A percentile compares a stretch with the other conserved stretches of the same genome.
Conservation (phyloP, 495 filamentous ascomycete species). For the Hyaloscypha hepaticicola region DNA sequence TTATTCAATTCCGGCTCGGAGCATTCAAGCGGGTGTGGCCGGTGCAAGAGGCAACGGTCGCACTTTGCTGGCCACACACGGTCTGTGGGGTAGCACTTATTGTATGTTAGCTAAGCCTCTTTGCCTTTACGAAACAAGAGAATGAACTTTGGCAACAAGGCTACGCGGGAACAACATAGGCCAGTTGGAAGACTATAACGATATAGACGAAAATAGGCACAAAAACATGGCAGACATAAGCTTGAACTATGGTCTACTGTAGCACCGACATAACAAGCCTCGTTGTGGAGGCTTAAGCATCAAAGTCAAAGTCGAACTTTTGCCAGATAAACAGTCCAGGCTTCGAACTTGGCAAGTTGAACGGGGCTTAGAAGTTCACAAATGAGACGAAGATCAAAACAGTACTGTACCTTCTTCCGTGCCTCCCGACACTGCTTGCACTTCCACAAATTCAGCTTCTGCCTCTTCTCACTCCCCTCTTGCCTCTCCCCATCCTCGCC, state of each 20-base stretch:
- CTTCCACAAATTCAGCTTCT: slow-evolving; percentile 10
- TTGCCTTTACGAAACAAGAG: neutral
- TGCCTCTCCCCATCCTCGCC: neutral
- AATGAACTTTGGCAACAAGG: neutral
- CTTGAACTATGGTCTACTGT: too few relatives aligned
- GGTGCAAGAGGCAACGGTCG: slow-evolving; percentile 1
- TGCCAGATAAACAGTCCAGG: too few relatives aligned
- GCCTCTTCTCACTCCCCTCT: neutral
- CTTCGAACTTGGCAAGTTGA: neutral
- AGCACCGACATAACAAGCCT: too few relatives aligned
- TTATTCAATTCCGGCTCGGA: slow-evolving; percentile 6
- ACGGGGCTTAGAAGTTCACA: neutral
- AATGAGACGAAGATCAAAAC: neutral
- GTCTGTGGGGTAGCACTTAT: slow-evolving; percentile 1
- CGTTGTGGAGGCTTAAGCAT: too few relatives aligned
- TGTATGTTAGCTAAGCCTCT: neutral
- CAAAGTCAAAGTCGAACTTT: too few relatives aligned
- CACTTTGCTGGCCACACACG: slow-evolving; percentile 10
- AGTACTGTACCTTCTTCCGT: slow-evolving; percentile 6
- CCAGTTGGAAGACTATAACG: neutral
- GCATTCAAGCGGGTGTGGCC: slow-evolving; percentile 8
- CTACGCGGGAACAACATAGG: neutral
- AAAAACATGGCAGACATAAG: neutral
- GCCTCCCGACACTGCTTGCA: slow-evolving; percentile 13
- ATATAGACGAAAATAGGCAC: neutral